Evolutionary conservation across 495 filamentous ascomycete species (phyloP).

Genomic region (Extremus antarcticus): DNA sequence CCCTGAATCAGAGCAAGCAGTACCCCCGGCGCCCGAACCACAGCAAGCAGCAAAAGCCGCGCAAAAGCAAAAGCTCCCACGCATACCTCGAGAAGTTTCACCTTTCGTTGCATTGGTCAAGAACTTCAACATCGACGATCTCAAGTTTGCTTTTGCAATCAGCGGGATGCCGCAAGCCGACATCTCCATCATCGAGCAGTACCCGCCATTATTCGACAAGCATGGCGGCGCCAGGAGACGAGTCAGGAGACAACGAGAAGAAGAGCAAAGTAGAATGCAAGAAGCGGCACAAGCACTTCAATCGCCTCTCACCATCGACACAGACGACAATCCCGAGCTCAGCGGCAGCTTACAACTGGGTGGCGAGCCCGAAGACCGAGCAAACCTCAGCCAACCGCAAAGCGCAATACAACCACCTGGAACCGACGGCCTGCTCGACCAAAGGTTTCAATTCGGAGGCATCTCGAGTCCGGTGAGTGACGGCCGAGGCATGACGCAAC

Average conservation of each 20-base stretch:
- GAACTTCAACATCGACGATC: constrained; percentile 44
- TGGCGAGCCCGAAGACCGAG: constrained; percentile 72
- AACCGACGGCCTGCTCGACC: constrained; percentile 38
- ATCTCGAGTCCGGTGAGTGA: constrained; percentile 39
- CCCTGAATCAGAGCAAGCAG: not conserved
- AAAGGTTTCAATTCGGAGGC: constrained; percentile 22
- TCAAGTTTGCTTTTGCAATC: constrained; percentile 50
- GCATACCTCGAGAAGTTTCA: constrained; percentile 1
- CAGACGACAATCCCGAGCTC: constrained; percentile 51
- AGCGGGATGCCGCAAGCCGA: constrained; percentile 43
- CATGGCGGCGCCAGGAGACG: constrained; percentile 66
- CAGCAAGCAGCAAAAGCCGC: not conserved
- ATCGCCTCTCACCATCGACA: constrained; percentile 21
- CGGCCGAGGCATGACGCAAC: constrained; percentile 58
- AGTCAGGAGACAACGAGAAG: constrained; percentile 54
- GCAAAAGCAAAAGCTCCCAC: not conserved
- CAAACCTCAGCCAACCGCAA: constrained; percentile 29
- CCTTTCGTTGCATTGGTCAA: constrained; percentile 32
- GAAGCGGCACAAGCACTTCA: constrained; percentile 45
- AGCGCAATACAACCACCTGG: constrained; percentile 64
- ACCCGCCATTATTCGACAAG: constrained; percentile 70
- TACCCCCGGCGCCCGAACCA: not conserved
- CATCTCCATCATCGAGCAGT: constrained; percentile 45
- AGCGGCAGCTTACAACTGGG: constrained; percentile 75
- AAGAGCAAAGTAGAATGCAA: constrained; percentile 48